Percentiles rank a stretch among this genome's conserved stretches.
Conservation (phyloP, 2,329 filamentous ascomycete genomes). For the Phialophora macrospora region DNA sequence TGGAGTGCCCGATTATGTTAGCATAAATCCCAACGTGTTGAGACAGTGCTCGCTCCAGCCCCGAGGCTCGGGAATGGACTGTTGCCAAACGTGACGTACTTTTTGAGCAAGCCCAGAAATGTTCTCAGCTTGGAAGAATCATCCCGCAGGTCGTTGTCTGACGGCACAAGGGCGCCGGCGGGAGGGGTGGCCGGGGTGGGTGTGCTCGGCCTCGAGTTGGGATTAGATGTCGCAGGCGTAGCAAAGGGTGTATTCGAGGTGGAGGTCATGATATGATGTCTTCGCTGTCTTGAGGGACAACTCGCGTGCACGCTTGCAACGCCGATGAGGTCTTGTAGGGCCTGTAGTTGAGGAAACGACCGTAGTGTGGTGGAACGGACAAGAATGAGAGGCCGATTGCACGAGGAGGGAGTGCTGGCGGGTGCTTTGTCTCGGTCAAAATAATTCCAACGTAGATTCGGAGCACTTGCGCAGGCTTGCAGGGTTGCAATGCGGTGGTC, state of each 20-base stretch:
- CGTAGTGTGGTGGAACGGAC: conserved; percentile 14
- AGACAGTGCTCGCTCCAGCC: background rate
- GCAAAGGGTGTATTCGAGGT: conserved; percentile 35
- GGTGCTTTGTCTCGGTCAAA: conserved; percentile 12
- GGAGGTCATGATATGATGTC: conserved; percentile 31
- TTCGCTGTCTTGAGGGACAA: conserved; percentile 1
- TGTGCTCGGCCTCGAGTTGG: conserved; percentile 35
- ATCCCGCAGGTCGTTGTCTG: conserved; percentile 65
- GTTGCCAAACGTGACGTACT: conserved; percentile 61
- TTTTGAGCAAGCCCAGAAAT: conserved; percentile 84
- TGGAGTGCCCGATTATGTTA: conserved; percentile 24
- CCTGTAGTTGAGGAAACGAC: conserved; percentile 11
- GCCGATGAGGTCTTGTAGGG: conserved; percentile 17
- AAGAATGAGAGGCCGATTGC: conserved; percentile 18
- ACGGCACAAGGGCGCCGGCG: conserved; percentile 35
- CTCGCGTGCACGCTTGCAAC: conserved; percentile 14
- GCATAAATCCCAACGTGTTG: conserved; percentile 14
- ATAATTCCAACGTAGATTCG: conserved; percentile 18
- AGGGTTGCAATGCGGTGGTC: conserved; percentile 14
- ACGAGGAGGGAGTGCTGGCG: background rate
- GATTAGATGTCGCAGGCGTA: conserved; percentile 31
- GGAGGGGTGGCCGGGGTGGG: conserved; percentile 43
- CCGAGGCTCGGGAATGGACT: background rate
- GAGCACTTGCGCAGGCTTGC: conserved; percentile 7
- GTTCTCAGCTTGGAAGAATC: conserved; percentile 88